Evolutionary conservation across 2,329 filamentous ascomycete species (phyloP), one percentile per base, ranked within the genome.

Genomic region (Stagonosporopsis chrysanthemi): DNA sequence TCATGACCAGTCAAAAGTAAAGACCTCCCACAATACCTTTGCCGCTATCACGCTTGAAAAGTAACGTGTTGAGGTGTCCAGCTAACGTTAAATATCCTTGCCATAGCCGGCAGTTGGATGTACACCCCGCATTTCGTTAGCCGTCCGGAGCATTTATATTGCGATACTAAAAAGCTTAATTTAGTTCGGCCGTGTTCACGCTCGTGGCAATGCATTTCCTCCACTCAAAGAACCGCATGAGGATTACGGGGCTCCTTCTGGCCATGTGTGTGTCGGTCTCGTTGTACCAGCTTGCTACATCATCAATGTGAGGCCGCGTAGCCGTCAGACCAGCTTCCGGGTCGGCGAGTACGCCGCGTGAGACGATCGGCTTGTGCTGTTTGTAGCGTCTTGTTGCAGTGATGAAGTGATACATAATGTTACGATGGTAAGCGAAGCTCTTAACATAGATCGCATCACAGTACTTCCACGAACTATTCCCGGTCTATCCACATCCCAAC

Each of bases 151-250:
- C 33, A 26, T 40, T 24, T 17, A 48, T 24, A 17, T 15, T 35
- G 39, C 48, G 39, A 44, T 57, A 49, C n/a, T 28, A 17, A 14
- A 43, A 57, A 48, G 38, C 39, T 57, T 57, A 52, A 47, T 52
- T 19, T 44, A 40, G 29, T 39, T 28, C 36, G 38, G 23, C 29
- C 38, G 6, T 42, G 12, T 26, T 14, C 26, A 39, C 14, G 22
- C 38, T 17, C 8, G 19, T 38, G 39, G 19, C 8, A 8, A 6
- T 19, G 38, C 39, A n/a, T 48, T 52, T 49, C 54, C 48, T 52
- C 54, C 54, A 57, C 49, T 57, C 31, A 52, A 40, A 19, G 33
- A 23, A 17, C 19, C 9, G 12, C 39, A 23, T 8, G 3, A 12
- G 43, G 26, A 57, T 52, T 31, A 48, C 19, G 35, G 22, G 12